These are phyloP conservation scores for Ochetophila trinervis DNA, from an alignment of 306 rosid species.

Conservation along the genomic window DNA sequence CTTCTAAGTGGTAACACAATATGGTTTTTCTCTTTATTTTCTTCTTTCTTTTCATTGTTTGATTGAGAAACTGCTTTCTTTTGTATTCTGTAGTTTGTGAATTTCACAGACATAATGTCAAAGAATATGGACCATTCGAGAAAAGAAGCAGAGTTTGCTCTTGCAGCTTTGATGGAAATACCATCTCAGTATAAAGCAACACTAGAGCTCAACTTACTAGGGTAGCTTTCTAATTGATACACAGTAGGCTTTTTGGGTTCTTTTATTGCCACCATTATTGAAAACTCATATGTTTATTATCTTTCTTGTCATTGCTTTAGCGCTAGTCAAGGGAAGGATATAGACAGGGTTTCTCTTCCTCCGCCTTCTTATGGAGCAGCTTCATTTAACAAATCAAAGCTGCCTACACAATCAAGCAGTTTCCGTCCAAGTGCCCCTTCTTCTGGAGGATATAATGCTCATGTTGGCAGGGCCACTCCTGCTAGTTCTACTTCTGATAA, in stretches of 20 bases:
- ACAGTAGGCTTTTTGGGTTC: slow-evolving; percentile 13
- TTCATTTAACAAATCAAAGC: slow-evolving; percentile 44
- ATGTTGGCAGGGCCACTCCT: slow-evolving; percentile 29
- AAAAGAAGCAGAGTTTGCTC: slow-evolving; percentile 91
- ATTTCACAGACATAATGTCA: slow-evolving; percentile 87
- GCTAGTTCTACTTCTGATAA: slow-evolving; percentile 56
- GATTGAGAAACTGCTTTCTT: slow-evolving; percentile 11
- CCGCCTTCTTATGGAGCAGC: slow-evolving; percentile 76
- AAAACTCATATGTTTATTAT: slow-evolving; percentile 12
- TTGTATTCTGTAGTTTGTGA: slow-evolving; percentile 69
- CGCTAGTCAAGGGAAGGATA: slow-evolving; percentile 54
- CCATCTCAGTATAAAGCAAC: slow-evolving; percentile 93
- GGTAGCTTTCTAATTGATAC: slow-evolving; percentile 48
- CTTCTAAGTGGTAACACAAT: slow-evolving; percentile 10
- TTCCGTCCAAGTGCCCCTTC: slow-evolving; percentile 59
- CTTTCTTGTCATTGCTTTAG: slow-evolving; percentile 32
- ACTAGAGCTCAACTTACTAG: slow-evolving; percentile 67
- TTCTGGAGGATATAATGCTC: slow-evolving; percentile 22
- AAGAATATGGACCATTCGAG: slow-evolving; percentile 63
- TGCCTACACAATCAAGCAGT: slow-evolving; percentile 42
- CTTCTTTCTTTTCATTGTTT: slow-evolving; percentile 3
- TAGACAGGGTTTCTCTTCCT: slow-evolving; percentile 79
- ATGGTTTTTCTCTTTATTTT: slow-evolving; percentile 10
- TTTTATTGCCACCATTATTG: slow-evolving; percentile 13
- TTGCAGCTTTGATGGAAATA: slow-evolving; percentile 86